Evolutionary conservation across 345 rosid genomes (phyloP).

Genomic region (Salix arbutifolia): DNA sequence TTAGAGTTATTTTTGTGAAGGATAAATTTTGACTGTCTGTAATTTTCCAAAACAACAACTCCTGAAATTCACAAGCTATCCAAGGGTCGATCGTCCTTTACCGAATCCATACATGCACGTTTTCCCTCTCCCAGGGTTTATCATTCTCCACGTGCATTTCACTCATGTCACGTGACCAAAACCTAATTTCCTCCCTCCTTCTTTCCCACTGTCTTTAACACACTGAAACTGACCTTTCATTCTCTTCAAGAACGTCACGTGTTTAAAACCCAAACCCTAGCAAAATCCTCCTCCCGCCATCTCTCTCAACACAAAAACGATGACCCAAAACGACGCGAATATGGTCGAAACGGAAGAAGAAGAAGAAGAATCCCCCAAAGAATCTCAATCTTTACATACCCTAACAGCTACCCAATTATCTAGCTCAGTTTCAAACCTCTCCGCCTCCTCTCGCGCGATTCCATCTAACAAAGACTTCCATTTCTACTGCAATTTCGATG

Average conservation of each 20-base stretch:
- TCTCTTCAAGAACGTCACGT: not conserved
- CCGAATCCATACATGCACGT: not conserved
- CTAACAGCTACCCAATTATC: slow-evolving; percentile 40
- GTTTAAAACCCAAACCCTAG: not conserved
- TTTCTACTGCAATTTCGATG: slow-evolving; percentile 72
- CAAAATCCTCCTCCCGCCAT: slow-evolving; percentile 1
- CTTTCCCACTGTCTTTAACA: not conserved
- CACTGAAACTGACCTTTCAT: not conserved
- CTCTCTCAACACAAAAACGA: not conserved
- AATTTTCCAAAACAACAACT: too few species aligned
- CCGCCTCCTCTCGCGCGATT: slow-evolving; percentile 45
- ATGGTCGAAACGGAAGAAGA: slow-evolving; percentile 6
- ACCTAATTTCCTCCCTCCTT: not conserved
- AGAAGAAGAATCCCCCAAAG: slow-evolving; percentile 13
- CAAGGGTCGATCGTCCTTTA: not conserved
- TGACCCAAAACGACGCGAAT: slow-evolving; percentile 10
- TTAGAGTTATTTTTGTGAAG: too few species aligned
- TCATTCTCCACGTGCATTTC: not conserved
- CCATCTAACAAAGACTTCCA: slow-evolving; percentile 76
- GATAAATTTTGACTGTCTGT: too few species aligned
- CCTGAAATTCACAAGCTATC: not conserved
- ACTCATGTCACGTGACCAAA: not conserved
- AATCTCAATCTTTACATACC: slow-evolving; percentile 32
- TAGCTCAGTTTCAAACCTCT: slow-evolving; percentile 45
- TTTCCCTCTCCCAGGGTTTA: not conserved